Base-by-base conservation (phyloP, 352 stramenopile species). In the Halophytophthora polymorphica region DNA sequence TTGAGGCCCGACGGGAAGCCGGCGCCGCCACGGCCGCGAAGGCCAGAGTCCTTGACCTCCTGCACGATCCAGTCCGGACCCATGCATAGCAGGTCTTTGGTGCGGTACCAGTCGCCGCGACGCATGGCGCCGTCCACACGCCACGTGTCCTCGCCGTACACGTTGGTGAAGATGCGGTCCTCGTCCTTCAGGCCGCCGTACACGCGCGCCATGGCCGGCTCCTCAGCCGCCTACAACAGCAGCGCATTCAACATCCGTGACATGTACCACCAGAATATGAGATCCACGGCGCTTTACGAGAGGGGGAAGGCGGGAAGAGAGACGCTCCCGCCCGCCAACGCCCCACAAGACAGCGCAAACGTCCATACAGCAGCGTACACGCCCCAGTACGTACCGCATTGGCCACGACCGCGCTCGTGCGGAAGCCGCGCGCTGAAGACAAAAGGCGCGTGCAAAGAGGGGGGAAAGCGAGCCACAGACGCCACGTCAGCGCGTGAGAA, bases 121-220 rank as follows among this genome's bases (percentile, higher is more conserved):
- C 96, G 96, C 61, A 96, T 44, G 6, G 83, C 84, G 43, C 82
- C 86, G 22, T 95, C 82, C 25, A 94, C 65, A 31, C 86, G 85
- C 83, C 86, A 95, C 52, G 88, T 95, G 59, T 94, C 71, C 69
- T 99, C 96, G 45, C 97, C 97, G 78, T 99, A 99, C 17, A 99
- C 69, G 72, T 99, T 99, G 45, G 96, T 99, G 76, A 99, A 99
- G 69, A 99, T 99, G 39, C 97, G 90, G 73, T 99, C 97, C 69
- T 99, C 92, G 79, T 99, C 97, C 55, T 97, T 91, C 18, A 99
- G 82, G 31, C 96, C 95, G 58, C 94, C 95, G 69, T 98, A 98
- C 37, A 93, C 83, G 42, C 83, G 78, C 21, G 73, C 77, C 77
- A 93, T 89, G 17, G 61, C 55, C 31, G 73, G 63, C 48, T 78